phyloP scores from a whole-genome alignment of 2,329 filamentous ascomycete genomes.

The Cladosporium sp. region DNA sequence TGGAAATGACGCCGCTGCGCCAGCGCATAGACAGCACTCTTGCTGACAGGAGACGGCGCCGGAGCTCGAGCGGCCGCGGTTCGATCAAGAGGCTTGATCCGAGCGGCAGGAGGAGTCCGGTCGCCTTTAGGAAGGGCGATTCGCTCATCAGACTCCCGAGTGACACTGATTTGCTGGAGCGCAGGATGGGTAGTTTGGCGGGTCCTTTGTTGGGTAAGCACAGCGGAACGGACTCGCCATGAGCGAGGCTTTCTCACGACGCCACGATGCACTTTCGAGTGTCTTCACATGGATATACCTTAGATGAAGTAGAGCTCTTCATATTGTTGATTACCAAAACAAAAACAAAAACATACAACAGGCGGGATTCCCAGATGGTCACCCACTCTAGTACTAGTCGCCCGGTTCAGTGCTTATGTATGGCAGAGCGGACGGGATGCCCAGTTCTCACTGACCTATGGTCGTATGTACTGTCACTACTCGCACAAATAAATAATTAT shows the following conservation, averaged over 20 bases:
- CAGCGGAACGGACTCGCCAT: conserved; percentile 2
- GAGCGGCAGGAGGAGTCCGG: conserved; percentile 24
- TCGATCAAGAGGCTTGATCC: conserved; percentile 21
- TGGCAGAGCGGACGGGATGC: too few relatives aligned
- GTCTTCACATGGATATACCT: too few relatives aligned
- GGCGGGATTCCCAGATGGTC: too few relatives aligned
- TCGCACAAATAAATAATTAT: too few relatives aligned
- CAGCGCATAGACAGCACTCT: background rate
- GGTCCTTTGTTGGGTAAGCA: conserved; percentile 31
- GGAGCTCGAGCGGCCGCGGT: conserved; percentile 16
- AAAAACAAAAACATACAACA: too few relatives aligned
- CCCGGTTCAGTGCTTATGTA: too few relatives aligned
- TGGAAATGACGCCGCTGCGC: conserved; percentile 58
- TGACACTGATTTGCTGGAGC: conserved; percentile 42
- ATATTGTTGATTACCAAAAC: too few relatives aligned
- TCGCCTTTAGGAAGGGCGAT: conserved; percentile 27
- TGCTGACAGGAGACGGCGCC: conserved; percentile 17
- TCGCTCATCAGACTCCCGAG: conserved; percentile 40
- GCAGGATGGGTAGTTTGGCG: conserved; percentile 44
- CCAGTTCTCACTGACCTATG: too few relatives aligned
- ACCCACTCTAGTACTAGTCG: too few relatives aligned
- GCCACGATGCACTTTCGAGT: too few relatives aligned
- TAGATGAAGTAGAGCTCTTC: too few relatives aligned
- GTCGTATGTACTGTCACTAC: too few relatives aligned
- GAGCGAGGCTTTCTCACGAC: background rate